Evolutionary conservation across 2,329 filamentous ascomycete genomes (phyloP).

Genomic region (Cyanodermella asteris): DNA sequence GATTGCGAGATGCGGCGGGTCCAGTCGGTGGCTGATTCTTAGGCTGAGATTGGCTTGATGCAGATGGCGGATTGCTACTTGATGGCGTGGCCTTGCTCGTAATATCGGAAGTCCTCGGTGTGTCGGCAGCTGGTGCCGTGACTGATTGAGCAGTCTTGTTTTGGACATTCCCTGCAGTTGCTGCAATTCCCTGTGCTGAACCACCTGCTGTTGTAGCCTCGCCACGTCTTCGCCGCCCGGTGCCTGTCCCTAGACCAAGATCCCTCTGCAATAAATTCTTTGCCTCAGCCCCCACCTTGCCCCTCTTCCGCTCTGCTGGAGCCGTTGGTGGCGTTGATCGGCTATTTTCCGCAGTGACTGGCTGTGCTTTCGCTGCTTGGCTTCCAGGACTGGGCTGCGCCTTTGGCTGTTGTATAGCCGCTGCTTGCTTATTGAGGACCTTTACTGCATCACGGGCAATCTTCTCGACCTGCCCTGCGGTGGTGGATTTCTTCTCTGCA

Average conservation of each 20-base stretch:
- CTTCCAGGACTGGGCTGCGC: no score
- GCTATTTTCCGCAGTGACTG: constrained; percentile 8
- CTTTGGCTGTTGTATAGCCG: no score
- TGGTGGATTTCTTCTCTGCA: constrained; percentile 11
- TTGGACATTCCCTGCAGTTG: no score
- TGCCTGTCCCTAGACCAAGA: constrained; percentile 28
- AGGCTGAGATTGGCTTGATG: constrained; percentile 1
- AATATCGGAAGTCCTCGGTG: no score
- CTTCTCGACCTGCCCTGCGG: constrained; percentile 27
- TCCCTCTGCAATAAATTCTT: constrained; percentile 42
- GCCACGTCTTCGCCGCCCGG: constrained; percentile 18
- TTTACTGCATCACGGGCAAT: constrained; percentile 40
- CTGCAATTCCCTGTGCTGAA: no score
- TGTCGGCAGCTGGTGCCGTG: no score
- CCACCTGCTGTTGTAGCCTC: constrained; percentile 1
- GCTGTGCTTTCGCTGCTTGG: no score
- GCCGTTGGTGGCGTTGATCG: constrained; percentile 5
- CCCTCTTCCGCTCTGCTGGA: constrained; percentile 26
- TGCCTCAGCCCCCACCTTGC: constrained; percentile 29
- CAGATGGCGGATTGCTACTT: constrained; percentile 2
- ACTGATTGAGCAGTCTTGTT: no score
- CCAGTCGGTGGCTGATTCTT: background rate
- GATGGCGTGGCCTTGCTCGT: constrained; percentile 11
- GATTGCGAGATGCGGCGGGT: no score
- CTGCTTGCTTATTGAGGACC: constrained; percentile 28